Evolutionary conservation across 2,329 filamentous ascomycete genomes (phyloP).

Genomic region (Monosporascus ibericus): DNA sequence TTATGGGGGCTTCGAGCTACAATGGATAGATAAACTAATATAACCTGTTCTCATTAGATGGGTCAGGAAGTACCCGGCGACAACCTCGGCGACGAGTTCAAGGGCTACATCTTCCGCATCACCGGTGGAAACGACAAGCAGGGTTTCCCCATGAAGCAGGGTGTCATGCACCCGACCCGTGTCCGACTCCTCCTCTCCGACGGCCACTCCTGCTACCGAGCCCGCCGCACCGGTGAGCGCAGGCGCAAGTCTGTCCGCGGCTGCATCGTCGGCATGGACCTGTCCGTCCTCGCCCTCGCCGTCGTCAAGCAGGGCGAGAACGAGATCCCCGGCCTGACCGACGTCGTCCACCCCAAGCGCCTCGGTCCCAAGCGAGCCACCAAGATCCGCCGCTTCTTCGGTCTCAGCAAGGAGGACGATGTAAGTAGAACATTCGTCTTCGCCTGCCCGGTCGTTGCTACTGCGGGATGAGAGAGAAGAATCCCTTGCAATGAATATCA

Average conservation of each 20-base stretch:
- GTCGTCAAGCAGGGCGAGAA: constrained; percentile 97
- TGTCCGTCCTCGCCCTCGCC: constrained; percentile 88
- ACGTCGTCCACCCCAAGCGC: constrained; percentile 97
- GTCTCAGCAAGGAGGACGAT: constrained; percentile 99
- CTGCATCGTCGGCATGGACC: constrained; percentile 95
- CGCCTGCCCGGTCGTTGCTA: constrained; percentile 58
- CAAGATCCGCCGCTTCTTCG: constrained; percentile 99
- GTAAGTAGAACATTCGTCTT: constrained; percentile 73
- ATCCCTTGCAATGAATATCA: constrained; percentile 43
- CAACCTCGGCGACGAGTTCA: constrained; percentile 97
- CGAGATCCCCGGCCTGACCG: constrained; percentile 94
- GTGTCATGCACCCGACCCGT: constrained; percentile 98
- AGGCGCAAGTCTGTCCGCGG: constrained; percentile 99
- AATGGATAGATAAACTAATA: constrained; percentile 27
- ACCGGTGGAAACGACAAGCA: constrained; percentile 99
- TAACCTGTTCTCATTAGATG: constrained; percentile 50
- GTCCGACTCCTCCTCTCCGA: constrained; percentile 93
- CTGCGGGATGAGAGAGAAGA: constrained; percentile 31
- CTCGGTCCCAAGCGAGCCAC: constrained; percentile 99
- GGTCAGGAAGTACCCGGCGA: constrained; percentile 89
- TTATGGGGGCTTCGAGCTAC: constrained; percentile 8
- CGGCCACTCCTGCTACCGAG: constrained; percentile 98
- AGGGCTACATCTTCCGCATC: constrained; percentile 99
- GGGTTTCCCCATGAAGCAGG: constrained; percentile 99
- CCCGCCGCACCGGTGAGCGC: constrained; percentile 95